Base-by-base conservation (phyloP, 345 rosid species). In the Combretum micranthum region DNA sequence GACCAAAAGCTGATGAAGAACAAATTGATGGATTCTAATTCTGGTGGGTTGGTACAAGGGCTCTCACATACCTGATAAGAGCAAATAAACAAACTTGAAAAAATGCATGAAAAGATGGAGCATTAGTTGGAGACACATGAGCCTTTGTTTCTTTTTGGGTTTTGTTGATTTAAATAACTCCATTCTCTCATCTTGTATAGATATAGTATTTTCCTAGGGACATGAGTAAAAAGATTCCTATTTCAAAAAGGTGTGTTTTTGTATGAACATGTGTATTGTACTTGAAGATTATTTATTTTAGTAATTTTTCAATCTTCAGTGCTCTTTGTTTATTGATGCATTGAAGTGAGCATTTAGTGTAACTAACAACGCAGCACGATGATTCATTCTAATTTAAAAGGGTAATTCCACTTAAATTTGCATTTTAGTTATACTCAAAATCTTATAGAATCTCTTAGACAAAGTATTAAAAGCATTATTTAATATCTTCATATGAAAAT, bases 31-130 rank as follows among this genome's bases (percentile, higher is more conserved):
- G 39, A 32, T 7, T 32, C 39, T 32, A 32, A 32, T 32, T 32
- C 39, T 5, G 39, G 1, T 32, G 39, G 39, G 39, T 7, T 32
- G 9, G 39, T 32, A 32, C 39, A 32, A 32, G 39, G 39, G 39
- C 10, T 32, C 39, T 7, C 39, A 5, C 39, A 11, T 32, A 32
- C 9, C 39, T 32, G 39, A 32, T 32, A 32, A 32, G 39, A 32
- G 39, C 39, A 32, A 32, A 32, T 32, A 32, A 32, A 32, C 17
- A 13, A 56, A 17, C 10, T 43, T 1, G 42, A n/a, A 20, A 42
- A 42, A 2, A 25, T 62, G 20, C 67, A 64, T 64, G 47, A 64
- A 64, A 64, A 64, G 67, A 55, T 46, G 60, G 60, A 55, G 60
- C 66, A 43, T 49, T 21, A 56, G 61, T 22, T 49, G 61, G 42